Evolutionary conservation across 2,329 filamentous ascomycete species (phyloP).

Genomic region (Penicillium sp.): DNA sequence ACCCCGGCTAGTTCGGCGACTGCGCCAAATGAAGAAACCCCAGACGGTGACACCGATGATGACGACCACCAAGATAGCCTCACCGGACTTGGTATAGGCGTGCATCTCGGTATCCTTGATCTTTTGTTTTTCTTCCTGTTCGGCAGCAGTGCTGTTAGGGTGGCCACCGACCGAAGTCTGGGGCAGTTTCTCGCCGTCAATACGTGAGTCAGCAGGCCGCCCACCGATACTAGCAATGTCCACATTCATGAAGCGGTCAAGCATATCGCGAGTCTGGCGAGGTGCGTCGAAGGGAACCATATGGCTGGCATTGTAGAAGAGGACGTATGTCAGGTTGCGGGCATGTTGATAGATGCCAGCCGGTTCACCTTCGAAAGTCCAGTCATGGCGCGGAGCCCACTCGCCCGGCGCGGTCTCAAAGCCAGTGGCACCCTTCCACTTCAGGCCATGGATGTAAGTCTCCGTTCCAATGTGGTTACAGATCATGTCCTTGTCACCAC

Average conservation of each 20-base stretch:
- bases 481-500: constrained; percentile 89
- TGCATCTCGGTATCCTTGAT: constrained; percentile 84
- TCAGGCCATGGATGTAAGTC: constrained; percentile 81
- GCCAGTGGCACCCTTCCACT: constrained; percentile 88
- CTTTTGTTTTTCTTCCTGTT: constrained; percentile 67
- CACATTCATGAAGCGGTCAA: constrained; percentile 92
- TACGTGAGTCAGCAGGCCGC: constrained; percentile 70
- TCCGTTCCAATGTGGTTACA: constrained; percentile 98
- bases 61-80: constrained; percentile 80
- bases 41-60: constrained; percentile 70
- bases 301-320: constrained; percentile 93
- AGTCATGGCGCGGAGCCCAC: constrained; percentile 88
- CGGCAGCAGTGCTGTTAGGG: constrained; percentile 66
- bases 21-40: constrained; percentile 68
- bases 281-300: constrained; percentile 98
- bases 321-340: constrained; percentile 90
- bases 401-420: constrained; percentile 86
- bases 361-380: constrained; percentile 85
- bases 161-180: constrained; percentile 76
- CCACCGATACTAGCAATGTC: constrained; percentile 89
- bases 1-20: constrained; percentile 50
- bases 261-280: constrained; percentile 86
- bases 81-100: constrained; percentile 84
- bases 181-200: constrained; percentile 81
- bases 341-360: constrained; percentile 94